These are phyloP conservation scores for Acorus gramineus DNA, from an alignment of 106 monocot species.

Conservation along the genomic window DNA sequence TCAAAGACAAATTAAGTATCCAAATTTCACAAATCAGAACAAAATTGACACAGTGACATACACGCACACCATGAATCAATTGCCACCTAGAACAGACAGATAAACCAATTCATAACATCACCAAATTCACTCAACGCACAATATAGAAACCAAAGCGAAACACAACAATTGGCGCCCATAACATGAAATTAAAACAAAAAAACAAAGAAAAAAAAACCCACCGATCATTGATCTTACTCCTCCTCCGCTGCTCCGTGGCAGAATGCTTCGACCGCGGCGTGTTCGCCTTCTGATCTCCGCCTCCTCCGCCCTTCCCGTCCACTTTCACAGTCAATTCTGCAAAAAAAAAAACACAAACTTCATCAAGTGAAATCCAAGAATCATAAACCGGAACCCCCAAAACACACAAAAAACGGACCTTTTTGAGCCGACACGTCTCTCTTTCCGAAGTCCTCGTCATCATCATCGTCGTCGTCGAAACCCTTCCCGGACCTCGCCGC, in stretches of 20 bases:
- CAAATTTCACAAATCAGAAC: no score
- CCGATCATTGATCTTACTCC: slow-evolving; percentile 35
- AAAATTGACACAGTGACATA: no score
- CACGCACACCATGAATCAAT: no score
- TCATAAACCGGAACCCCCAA: background rate
- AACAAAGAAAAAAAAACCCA: slow-evolving; percentile 1
- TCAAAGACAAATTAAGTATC: background rate
- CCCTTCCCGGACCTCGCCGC: slow-evolving; percentile 11
- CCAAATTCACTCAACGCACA: no score
- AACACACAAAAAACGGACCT: slow-evolving; percentile 9
- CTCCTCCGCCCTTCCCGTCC: slow-evolving; percentile 8
- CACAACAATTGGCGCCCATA: background rate
- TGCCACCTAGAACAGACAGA: no score
- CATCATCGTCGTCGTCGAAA: slow-evolving; percentile 31
- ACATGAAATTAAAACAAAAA: background rate
- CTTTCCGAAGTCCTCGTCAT: slow-evolving; percentile 22
- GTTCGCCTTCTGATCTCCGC: slow-evolving; percentile 21
- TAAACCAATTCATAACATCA: no score
- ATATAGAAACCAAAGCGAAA: no score
- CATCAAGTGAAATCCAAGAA: background rate
- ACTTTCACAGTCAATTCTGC: slow-evolving; percentile 18
- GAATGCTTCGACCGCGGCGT: slow-evolving; percentile 35
- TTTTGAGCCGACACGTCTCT: slow-evolving; percentile 16
- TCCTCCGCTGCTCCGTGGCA: slow-evolving; percentile 27
- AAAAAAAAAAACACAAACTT: background rate